phyloP scores from a whole-genome alignment of 768 basidiomycete genomes.

The Podaxis sp. region DNA sequence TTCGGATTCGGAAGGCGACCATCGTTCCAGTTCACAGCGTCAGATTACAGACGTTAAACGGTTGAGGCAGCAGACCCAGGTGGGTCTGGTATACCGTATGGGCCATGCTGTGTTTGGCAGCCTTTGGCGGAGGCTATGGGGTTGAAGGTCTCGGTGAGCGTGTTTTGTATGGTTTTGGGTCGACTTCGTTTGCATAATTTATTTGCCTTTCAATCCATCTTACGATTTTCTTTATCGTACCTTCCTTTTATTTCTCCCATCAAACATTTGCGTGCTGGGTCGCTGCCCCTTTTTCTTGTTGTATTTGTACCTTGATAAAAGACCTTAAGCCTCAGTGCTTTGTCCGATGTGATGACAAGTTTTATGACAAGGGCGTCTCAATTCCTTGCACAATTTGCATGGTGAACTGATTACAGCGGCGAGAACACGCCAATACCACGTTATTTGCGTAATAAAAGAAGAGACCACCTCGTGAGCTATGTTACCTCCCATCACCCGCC shows the following conservation, averaged over 20 bases:
- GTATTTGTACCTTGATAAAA: not conserved
- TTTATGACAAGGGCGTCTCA: too few species aligned
- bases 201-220: not conserved
- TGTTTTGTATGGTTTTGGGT: not conserved
- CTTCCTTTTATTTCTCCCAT: not conserved
- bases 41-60: slow-evolving; percentile 2
- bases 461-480: not conserved
- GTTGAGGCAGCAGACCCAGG: not conserved
- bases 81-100: not conserved
- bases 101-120: slow-evolving; percentile 4
- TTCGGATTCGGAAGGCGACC: slow-evolving; percentile 1
- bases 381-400: not conserved
- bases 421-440: not conserved
- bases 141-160: not conserved
- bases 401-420: not conserved
- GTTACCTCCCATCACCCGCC: not conserved
- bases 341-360: too few species aligned
- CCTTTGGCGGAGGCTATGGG: slow-evolving; percentile 5
- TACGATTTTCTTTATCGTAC: not conserved
- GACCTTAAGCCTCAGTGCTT: too few species aligned
- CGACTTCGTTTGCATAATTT: not conserved
- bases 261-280: not conserved
- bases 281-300: not conserved
- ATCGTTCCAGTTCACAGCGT: not conserved
- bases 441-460: not conserved